Conservation (phyloP, 108 stramenopile species). For the Cyclotella cryptica region DNA sequence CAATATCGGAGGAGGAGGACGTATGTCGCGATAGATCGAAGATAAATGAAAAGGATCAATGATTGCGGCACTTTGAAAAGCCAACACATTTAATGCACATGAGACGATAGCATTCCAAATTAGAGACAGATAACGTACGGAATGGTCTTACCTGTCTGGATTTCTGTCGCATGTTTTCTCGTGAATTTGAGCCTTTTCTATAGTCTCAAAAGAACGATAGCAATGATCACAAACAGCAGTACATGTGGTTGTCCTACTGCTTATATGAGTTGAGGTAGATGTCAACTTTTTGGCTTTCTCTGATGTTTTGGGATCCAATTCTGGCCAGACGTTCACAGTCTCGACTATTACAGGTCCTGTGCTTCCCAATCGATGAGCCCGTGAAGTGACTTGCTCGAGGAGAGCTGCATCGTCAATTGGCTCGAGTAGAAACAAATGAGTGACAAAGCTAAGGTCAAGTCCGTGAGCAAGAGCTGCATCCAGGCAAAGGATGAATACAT, state of each 20-base stretch:
- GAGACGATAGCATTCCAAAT: background rate
- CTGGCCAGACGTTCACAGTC: conserved; percentile 58
- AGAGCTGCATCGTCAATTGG: conserved; percentile 79
- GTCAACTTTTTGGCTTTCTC: conserved; percentile 35
- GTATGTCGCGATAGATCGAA: conserved; percentile 61
- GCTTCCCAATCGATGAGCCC: conserved; percentile 83
- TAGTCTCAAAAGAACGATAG: conserved; percentile 48
- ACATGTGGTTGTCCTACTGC: conserved; percentile 24
- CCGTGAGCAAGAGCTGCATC: conserved; percentile 74
- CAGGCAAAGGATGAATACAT: conserved; percentile 65
- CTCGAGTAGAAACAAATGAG: conserved; percentile 84
- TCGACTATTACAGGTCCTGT: conserved; percentile 73
- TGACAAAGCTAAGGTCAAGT: conserved; percentile 83
- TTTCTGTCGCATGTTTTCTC: conserved; percentile 58
- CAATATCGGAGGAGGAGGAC: conserved; percentile 49
- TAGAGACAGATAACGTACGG: background rate
- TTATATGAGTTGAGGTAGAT: conserved; percentile 20
- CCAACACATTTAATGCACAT: too few relatives aligned
- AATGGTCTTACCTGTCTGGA: conserved; percentile 34
- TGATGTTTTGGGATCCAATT: conserved; percentile 47
- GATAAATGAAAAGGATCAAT: conserved; percentile 58
- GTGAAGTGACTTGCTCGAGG: conserved; percentile 76
- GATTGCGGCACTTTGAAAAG: background rate
- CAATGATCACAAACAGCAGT: conserved; percentile 60
- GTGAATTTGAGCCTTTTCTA: conserved; percentile 49